Evolutionary conservation across 2,329 filamentous ascomycete species (phyloP), one percentile per base, ranked within the genome.

Genomic region (Myrmaecium sp.): DNA sequence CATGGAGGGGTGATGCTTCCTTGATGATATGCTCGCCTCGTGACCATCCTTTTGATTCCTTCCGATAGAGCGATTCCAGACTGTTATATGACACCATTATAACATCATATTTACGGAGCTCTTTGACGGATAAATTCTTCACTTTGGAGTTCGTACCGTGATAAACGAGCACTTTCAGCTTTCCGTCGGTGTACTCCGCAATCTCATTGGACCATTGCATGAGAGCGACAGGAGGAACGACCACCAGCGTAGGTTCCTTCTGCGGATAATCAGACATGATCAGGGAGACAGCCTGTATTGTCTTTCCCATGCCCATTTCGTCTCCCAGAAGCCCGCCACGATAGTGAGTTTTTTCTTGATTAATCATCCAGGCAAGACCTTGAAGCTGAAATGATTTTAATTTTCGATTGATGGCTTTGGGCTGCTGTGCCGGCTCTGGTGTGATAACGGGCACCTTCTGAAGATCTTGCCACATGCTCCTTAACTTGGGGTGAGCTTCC

Each of bases 301-400:
- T 98, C 58, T 98, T 98, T 26, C 89, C 89, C 56, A 98, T 79
- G 5, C 89, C 89, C 89, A 98, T 98, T 54, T 98, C 89, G 40
- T 98, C 89, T 32, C 89, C 89, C 2, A 98, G 66, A 3, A 98
- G 62, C 9, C 89, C 89, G 11, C 89, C 89, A 43, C 74, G 80
- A 66, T 84, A 95, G 20, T 76, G 57, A 0, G 71, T 77, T 52
- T 79, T 61, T 48, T 98, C 89, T 64, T 95, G 92, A 29, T 67
- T 74, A 33, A 67, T 71, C 82, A 98, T 91, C 89, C 89, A 98
- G 26, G 82, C 74, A 20, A 98, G 61, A 4, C 89, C 89, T 52
- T 94, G 78, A 4, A 93, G 71, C 45, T 98, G 89, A 47, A 95
- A 98, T 1, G 77, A 74, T 51, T 98, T 94, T 35, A 98, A 62